Conservation (phyloP, 1,284 basidiomycete species). For the Boletus semigastroideus region DNA sequence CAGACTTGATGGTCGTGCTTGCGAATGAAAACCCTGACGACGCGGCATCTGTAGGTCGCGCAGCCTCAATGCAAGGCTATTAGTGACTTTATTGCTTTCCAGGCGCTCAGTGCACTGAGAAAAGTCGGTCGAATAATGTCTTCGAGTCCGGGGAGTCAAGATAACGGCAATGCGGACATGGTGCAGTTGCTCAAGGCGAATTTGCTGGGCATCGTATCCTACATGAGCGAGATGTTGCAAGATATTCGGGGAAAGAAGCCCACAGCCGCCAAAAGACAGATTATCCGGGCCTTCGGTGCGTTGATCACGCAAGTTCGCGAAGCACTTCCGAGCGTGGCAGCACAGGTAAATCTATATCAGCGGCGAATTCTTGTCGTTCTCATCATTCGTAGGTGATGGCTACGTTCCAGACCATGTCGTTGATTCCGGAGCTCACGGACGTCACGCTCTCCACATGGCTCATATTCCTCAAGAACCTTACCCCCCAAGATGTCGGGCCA, state of each 20-base stretch:
- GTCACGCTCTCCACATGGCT: slow-evolving; percentile 84
- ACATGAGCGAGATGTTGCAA: slow-evolving; percentile 81
- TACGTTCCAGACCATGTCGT: slow-evolving; percentile 88
- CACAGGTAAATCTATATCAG: slow-evolving; percentile 60
- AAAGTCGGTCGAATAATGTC: slow-evolving; percentile 51
- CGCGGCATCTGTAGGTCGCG: slow-evolving; percentile 42
- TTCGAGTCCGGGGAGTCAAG: slow-evolving; percentile 20
- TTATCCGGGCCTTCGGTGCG: slow-evolving; percentile 78
- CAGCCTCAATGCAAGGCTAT: neutral
- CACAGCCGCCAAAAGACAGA: slow-evolving; percentile 64
- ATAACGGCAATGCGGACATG: slow-evolving; percentile 39
- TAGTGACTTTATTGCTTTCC: neutral
- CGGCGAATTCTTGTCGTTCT: slow-evolving; percentile 13
- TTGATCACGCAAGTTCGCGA: slow-evolving; percentile 75
- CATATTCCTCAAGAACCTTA: slow-evolving; percentile 73
- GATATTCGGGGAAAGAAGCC: slow-evolving; percentile 77
- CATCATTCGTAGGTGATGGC: slow-evolving; percentile 79
- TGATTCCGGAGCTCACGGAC: slow-evolving; percentile 70
- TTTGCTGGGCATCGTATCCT: slow-evolving; percentile 80
- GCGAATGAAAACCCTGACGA: slow-evolving; percentile 60
- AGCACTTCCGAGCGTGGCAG: slow-evolving; percentile 71
- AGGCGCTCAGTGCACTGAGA: slow-evolving; percentile 65
- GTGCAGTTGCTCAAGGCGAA: slow-evolving; percentile 66
- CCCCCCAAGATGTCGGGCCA: slow-evolving; percentile 74
- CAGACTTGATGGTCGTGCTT: slow-evolving; percentile 72